A percentile compares a stretch with the other conserved stretches of the same genome.
These are phyloP conservation scores for Aristolochia fimbriata DNA, from an alignment of 164 flowering plant species.

Conservation along the genomic window DNA sequence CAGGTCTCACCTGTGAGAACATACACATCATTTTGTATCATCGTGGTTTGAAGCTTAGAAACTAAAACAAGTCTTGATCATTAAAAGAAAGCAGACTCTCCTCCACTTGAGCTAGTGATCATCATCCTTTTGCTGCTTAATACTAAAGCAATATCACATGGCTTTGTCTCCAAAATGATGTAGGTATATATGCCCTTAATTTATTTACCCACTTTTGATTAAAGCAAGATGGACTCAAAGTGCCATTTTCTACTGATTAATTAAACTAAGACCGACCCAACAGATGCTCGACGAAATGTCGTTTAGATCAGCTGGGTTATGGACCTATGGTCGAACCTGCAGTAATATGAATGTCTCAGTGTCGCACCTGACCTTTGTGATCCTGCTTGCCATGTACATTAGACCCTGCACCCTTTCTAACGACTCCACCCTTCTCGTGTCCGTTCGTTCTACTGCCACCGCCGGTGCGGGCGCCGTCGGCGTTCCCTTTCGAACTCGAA, in stretches of 20 bases:
- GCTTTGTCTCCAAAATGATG: neutral
- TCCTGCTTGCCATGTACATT: slow-evolving; percentile 34
- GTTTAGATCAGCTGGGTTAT: too few relatives aligned
- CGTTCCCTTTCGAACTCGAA: slow-evolving; percentile 21
- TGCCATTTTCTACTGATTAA: neutral
- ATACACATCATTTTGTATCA: slow-evolving; percentile 2
- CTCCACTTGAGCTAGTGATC: too few relatives aligned
- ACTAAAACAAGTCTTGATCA: neutral
- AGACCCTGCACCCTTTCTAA: slow-evolving; percentile 22
- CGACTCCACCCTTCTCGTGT: slow-evolving; percentile 26
- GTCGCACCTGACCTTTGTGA: slow-evolving; percentile 57
- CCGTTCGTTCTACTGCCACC: slow-evolving; percentile 22
- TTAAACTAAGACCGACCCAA: neutral
- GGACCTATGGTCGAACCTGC: too few relatives aligned
- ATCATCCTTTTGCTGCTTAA: too few relatives aligned
- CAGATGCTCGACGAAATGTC: neutral
- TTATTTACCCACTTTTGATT: too few relatives aligned
- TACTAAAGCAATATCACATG: too few relatives aligned
- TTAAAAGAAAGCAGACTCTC: neutral
- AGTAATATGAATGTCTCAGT: too few relatives aligned
- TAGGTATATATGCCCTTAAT: neutral
- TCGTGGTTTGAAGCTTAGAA: neutral
- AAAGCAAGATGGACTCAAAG: neutral
- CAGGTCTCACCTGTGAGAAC: slow-evolving; percentile 30
- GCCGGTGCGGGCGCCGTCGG: slow-evolving; percentile 21